Percentiles rank a stretch among this genome's conserved stretches.
Conservation (phyloP, 257 asterid genomes). For the Solanum paucissectum region DNA sequence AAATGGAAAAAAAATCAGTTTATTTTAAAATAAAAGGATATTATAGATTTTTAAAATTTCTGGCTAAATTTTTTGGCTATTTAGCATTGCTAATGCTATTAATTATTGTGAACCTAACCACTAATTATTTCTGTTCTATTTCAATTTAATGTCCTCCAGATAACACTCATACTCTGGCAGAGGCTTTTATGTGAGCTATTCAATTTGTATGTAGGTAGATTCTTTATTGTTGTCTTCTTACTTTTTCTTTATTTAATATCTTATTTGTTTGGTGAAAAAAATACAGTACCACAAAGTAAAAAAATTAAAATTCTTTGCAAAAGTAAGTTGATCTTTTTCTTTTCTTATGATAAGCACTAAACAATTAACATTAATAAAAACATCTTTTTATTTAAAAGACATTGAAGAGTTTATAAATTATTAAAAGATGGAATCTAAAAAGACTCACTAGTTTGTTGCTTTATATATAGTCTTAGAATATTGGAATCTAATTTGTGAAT, state of each 20-base stretch:
- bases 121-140: neutral
- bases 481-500: slow-evolving; percentile 4
- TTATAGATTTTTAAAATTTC: too few species aligned
- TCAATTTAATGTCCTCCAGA: neutral
- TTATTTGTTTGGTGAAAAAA: neutral
- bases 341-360: neutral
- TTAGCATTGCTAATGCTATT: neutral
- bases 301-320: neutral
- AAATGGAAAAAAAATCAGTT: too few species aligned
- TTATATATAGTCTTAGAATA: slow-evolving; percentile 2
- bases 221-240: neutral
- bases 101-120: neutral
- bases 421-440: neutral
- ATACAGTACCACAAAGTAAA: neutral
- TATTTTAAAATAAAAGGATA: too few species aligned
- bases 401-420: neutral
- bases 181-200: neutral
- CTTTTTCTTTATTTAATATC: neutral
- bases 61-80: too few species aligned
- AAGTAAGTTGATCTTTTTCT: neutral
- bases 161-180: neutral
- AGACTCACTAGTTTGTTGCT: slow-evolving; percentile 5
- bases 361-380: neutral
- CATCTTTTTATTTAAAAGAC: neutral
- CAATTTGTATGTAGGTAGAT: neutral